Evolutionary conservation across 2,329 filamentous ascomycete genomes (phyloP), one percentile per base, ranked within the genome.

Genomic region (Penicillium sp.): DNA sequence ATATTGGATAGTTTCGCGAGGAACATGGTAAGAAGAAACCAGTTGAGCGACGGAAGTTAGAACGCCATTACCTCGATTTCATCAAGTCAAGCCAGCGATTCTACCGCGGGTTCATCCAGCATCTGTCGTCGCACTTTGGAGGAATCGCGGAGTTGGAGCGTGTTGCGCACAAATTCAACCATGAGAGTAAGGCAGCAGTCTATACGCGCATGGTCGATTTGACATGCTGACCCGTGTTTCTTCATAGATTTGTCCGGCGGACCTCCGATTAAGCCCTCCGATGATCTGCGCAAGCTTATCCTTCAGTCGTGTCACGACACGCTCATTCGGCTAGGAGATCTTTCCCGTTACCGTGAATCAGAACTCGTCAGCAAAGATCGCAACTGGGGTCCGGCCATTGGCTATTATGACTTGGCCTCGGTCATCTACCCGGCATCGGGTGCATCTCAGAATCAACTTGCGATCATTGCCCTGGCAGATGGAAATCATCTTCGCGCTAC

Each of bases 81-180:
- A 82, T 97, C 60, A 95, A 92, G 71, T 86, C 85, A 39, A 87
- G 89, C 57, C 88, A 93, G 70, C 83, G 83, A 62, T 96, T 95
- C 69, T 97, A 97, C 76, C 83, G 87, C 63, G 84, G 83, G 57
- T 93, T 89, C 63, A 86, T 96, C 46, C 84, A 92, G 68, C 82
- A 85, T 49, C 77, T 96, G 19, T 84, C 86, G 45, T 76, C 75
- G 14, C 75, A 77, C 51, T 83, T 78, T 56, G 75, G 77, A 30
- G 78, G 77, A 33, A 76, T 85, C 34, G 69, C 76, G 5, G 80
- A 84, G 61, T 68, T 86, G 59, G 74, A 80, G 59, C 76, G 77
- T 49, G 75, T 84, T 46, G 80, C 82, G 28, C 63, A 60, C 51
- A 74, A 75, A 50, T 76, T 78, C 64, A 73, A 70, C 47, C 70